Base-by-base conservation (phyloP, 148 eudicot species). In the Chenopodium formosanum region DNA sequence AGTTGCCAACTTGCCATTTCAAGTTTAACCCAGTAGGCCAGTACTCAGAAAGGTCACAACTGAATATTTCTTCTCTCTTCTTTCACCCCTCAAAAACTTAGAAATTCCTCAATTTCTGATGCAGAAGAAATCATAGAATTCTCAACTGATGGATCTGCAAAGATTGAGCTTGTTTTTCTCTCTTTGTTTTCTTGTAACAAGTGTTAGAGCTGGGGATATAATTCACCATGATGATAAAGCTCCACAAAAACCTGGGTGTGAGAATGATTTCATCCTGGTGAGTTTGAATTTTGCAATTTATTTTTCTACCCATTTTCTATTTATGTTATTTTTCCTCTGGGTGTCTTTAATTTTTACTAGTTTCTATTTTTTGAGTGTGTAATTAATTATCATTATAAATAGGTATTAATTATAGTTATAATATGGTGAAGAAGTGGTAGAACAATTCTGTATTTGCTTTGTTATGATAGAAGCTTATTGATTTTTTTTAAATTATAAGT, bases 171-270 rank as follows among this genome's bases (percentile, higher is more conserved):
- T 78, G 77, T 40, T 88, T 77, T 19, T 90, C 71, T 79, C 79
- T 44, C 48, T 87, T 4, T 85, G 23, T 78, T 72, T 66, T 75
- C 65, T 84, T 53, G 0, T 76, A 76, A n/a, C 86, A 25, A 60
- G 60, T 77, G 95, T 93, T 47, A 83, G 79, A 73, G 95, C 88
- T 58, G 94, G 98, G 40, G 98, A 93, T 73, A 93, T 93, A 34
- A 93, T 93, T 81, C 98, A 93, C 63, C 87, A 85, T 58, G 97
- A 94, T 83, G 90, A 91, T 79, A 82, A 67, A 63, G 85, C 91
- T 76, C 98, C 98, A 23, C 91, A 91, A 80, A 89, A 90, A 82
- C 98, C 98, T 70, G 98, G 98, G 19, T 94, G 98, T 76, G 89
- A 86, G 83, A 94, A 94, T 78, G 90, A 91, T 86, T 94, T 94